These are phyloP conservation scores for Hypoxylon sp. DNA, from an alignment of 2,329 filamentous ascomycete species.

Conservation along the genomic window DNA sequence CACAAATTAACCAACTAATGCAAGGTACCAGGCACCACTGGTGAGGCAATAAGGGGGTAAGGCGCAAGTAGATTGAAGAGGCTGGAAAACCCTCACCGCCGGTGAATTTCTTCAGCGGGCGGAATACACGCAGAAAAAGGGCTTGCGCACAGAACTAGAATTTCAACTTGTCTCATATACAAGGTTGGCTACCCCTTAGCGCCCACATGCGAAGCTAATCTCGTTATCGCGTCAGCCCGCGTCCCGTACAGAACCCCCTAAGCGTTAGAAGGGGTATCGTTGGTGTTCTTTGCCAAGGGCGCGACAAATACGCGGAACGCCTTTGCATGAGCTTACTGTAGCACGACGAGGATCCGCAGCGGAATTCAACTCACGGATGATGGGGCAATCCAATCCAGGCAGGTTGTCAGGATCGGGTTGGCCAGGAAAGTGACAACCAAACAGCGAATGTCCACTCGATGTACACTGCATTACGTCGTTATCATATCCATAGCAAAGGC, in stretches of 20 bases:
- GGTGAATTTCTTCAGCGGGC: constrained; percentile 19
- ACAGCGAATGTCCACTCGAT: constrained; percentile 11
- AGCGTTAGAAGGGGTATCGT: constrained; percentile 20
- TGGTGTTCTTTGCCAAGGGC: constrained; percentile 19
- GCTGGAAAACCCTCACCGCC: constrained; percentile 31
- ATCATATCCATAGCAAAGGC: constrained; percentile 12
- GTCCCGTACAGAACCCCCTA: constrained; percentile 12
- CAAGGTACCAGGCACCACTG: constrained; percentile 48
- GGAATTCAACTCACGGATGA: constrained; percentile 25
- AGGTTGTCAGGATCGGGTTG: constrained; percentile 28
- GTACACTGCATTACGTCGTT: constrained; percentile 9
- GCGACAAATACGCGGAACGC: constrained; percentile 12
- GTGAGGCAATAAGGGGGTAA: constrained; percentile 31
- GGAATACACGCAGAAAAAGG: constrained; percentile 1
- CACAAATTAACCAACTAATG: constrained; percentile 45
- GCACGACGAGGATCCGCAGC: constrained; percentile 31
- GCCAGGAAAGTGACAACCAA: constrained; percentile 18
- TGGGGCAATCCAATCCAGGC: constrained; percentile 33
- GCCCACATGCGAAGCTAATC: constrained; percentile 31
- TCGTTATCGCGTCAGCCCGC: constrained; percentile 33
- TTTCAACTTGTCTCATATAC: constrained; percentile 15
- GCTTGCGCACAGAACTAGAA: constrained; percentile 5
- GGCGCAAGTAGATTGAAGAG: constrained; percentile 30
- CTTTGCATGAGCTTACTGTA: constrained; percentile 41
- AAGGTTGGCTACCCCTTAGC: constrained; percentile 20